Base-by-base conservation (phyloP, 192 early-diverging fungal genomes). In the Entomortierella parvispora region DNA sequence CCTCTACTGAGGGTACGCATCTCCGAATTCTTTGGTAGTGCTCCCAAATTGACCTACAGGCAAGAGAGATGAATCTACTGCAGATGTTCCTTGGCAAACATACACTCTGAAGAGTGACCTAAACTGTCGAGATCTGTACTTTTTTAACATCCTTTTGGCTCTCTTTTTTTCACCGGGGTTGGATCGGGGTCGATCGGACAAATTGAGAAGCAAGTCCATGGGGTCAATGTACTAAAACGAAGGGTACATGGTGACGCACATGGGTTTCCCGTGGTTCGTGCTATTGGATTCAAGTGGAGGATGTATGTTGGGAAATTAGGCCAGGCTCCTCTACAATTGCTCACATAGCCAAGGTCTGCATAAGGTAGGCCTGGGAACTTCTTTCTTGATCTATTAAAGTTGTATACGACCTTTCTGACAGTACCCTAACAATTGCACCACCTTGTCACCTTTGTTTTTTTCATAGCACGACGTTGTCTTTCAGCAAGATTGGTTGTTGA, bases 161-260 rank as follows among this genome's bases (percentile, higher is more conserved):
- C 54, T 40, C 53, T 23, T 57, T 18, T 57, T 57, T 34, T n/a
- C n/a, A n/a, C n/a, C n/a, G n/a, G n/a, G n/a, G n/a, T n/a, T n/a
- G n/a, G n/a, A 57, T 34, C 54, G 54, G 54, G 54, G 54, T 57
- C 40, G 54, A 57, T 57, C 54, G 54, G 34, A 23, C 54, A 57
- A 40, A 57, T 57, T 31, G 34, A 57, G 20, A 42, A 23, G 54
- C 54, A 42, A n/a, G 34, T 42, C 55, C 55, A 40, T 17, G n/a
- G 55, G 23, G 55, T 22, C 55, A 42, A 42, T 42, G n/a, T 42
- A 26, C 32, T 20, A 57, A 57, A 57, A 37, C 33, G n/a, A n/a
- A n/a, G n/a, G 32, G 33, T 29, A 22, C 20, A 11, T 23, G 37
- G 33, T 57, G 34, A 34, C 12, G 37, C 55, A 34, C n/a, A 57